Evolutionary conservation across 352 stramenopile genomes (phyloP).

Genomic region (Phytophthora pini): DNA sequence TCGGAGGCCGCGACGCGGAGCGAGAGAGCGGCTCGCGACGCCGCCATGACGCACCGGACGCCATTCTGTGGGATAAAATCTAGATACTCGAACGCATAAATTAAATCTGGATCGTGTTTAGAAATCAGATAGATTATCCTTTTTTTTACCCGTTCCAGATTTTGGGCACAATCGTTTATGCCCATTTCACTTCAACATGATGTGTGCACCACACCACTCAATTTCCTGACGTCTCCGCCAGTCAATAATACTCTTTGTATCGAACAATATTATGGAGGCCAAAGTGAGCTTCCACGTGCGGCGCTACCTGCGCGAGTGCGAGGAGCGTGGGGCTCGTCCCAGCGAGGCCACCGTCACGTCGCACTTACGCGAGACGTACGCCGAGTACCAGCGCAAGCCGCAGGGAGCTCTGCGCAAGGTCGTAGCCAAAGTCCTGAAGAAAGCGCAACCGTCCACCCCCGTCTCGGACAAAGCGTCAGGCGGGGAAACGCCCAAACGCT

Average conservation of each 20-base stretch:
- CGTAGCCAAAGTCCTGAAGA: constrained; percentile 78
- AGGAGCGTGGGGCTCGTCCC: constrained; percentile 61
- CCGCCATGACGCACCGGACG: constrained; percentile 23
- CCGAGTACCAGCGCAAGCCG: constrained; percentile 89
- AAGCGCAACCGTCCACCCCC: constrained; percentile 29
- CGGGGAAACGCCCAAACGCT: constrained; percentile 53
- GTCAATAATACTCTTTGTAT: background rate
- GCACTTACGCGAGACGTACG: constrained; percentile 76
- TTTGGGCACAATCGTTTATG: no score
- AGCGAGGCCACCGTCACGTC: constrained; percentile 67
- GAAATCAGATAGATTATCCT: no score
- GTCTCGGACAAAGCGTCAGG: background rate
- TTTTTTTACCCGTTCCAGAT: no score
- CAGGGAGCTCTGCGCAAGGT: constrained; percentile 69
- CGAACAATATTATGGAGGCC: constrained; percentile 44
- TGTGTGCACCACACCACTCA: background rate
- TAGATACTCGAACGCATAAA: no score
- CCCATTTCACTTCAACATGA: background rate
- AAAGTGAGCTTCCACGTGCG: constrained; percentile 91
- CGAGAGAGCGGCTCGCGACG: constrained; percentile 28
- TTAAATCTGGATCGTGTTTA: no score
- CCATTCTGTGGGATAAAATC: constrained; percentile 11
- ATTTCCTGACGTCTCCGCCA: background rate
- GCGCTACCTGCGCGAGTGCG: constrained; percentile 83
- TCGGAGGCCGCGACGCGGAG: constrained; percentile 14